Evolutionary conservation across 2,329 filamentous ascomycete genomes (phyloP).

Genomic region (Chaetomium sp.): DNA sequence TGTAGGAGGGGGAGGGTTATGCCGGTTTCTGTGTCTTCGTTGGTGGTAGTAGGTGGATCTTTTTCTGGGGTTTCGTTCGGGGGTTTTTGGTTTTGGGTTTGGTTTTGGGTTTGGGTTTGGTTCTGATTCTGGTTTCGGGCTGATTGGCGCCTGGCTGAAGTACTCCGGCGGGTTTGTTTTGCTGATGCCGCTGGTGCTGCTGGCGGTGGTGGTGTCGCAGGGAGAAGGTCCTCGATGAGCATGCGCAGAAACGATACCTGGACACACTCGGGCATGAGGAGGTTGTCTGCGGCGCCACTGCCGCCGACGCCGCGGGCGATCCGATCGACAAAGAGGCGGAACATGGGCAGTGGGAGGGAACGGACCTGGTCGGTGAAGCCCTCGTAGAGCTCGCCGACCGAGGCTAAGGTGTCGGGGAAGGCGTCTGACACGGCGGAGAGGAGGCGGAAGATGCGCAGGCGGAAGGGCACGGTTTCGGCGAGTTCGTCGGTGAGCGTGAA

Average conservation of each 20-base stretch:
- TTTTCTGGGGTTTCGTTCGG: no score
- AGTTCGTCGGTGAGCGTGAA: conserved; percentile 32
- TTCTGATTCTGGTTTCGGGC: no score
- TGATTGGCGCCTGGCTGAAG: no score
- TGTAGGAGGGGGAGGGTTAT: conserved; percentile 43
- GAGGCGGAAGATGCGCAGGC: conserved; percentile 57
- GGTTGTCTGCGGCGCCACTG: no score
- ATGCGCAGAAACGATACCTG: conserved; percentile 41
- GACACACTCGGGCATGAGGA: conserved; percentile 30
- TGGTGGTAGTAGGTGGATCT: not conserved
- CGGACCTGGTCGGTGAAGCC: conserved; percentile 51
- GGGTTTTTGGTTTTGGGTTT: no score
- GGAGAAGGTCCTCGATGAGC: conserved; percentile 39
- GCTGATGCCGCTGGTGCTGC: conserved; percentile 23
- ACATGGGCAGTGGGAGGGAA: conserved; percentile 51
- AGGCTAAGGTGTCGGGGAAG: conserved; percentile 34
- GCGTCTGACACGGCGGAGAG: conserved; percentile 42
- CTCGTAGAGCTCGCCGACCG: conserved; percentile 50
- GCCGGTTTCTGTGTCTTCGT: conserved; percentile 30
- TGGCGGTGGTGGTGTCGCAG: conserved; percentile 34
- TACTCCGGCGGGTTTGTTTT: no score
- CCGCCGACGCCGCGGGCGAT: conserved; percentile 28
- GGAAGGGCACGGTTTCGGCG: conserved; percentile 52
- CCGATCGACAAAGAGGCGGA: conserved; percentile 46
- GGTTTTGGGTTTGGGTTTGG: no score